phyloP scores from a whole-genome alignment of 306 rosid species.

The Cyclanthera cordifolia region DNA sequence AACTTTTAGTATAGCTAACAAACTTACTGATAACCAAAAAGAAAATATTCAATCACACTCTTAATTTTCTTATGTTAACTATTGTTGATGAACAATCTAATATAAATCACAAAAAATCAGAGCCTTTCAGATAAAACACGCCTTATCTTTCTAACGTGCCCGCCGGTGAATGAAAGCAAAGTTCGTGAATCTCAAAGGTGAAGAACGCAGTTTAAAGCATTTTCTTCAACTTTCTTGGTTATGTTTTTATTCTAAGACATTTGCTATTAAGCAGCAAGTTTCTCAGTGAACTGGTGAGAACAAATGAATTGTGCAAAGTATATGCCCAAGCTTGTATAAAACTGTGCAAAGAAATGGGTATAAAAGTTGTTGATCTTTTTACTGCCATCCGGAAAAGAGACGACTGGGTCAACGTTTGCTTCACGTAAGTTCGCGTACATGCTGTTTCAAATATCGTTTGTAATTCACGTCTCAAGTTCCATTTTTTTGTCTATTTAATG shows the following conservation, averaged over 20 bases:
- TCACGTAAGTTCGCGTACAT: constrained; percentile 48
- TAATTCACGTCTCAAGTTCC: not conserved
- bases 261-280: constrained; percentile 23
- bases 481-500: not conserved
- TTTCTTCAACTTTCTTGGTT: not conserved
- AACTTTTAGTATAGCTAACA: not conserved
- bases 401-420: constrained; percentile 57
- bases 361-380: constrained; percentile 68
- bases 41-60: not conserved
- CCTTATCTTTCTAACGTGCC: constrained; percentile 57
- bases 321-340: constrained; percentile 76
- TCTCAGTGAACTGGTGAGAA: constrained; percentile 68
- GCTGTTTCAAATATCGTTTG: not conserved
- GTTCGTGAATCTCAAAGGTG: constrained; percentile 49
- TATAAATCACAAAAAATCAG: constrained; percentile 27
- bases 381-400: constrained; percentile 52
- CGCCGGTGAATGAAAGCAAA: constrained; percentile 68
- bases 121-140: constrained; percentile 66
- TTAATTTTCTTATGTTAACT: constrained; percentile 1
- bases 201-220: not conserved
- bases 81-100: constrained; percentile 21
- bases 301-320: constrained; percentile 63
- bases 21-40: not conserved
- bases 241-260: constrained; percentile 10
- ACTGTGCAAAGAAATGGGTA: constrained; percentile 61